Base-by-base conservation (phyloP, 2,329 filamentous ascomycete genomes). In the Gnomoniopsis sp. region DNA sequence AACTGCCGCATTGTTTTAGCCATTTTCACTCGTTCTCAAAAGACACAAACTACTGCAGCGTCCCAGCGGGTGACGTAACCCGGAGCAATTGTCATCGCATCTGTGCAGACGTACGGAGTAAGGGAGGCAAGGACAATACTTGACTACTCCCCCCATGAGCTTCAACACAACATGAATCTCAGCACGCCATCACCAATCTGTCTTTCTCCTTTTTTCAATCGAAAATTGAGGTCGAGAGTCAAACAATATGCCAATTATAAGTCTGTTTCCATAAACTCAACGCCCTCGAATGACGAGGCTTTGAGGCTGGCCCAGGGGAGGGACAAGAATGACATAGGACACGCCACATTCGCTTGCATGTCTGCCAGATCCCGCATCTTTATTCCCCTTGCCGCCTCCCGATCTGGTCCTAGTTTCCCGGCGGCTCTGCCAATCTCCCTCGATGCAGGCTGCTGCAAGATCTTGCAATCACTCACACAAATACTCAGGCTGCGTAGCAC, bases 281-380 rank as follows among this genome's bases (percentile, higher is more conserved):
- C 11, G 21, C 21, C 22, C 22, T 48, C 46, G 26, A 12, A 23
- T 48, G 22, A 48, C 17, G 46, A 48, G 46, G 46, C 22, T 33
- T 49, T 7, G 17, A 10, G 23, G 23, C 15, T 22, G 17, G 4
- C 7, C 15, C n/a, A 49, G 50, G 54, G 41, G 52, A 48, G 49
- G 58, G 55, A 57, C 59, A 53, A 26, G 23, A 19, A 41, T 41
- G 10, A 38, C 23, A 41, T 41, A 23, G 36, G 6, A 14, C 30
- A 55, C 21, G 46, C 43, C 23, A 36, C 53, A 14, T 23, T 46
- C 43, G 43, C 53, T 48, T 47, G 53, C 41, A 15, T 43, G 38
- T 54, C 52, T 54, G 52, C 41, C 52, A 47, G 49, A 38, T 38
- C 49, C 49, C 26, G 49, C 44, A 47, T 23, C 3, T 19, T 46